phyloP scores from a whole-genome alignment of 2,329 filamentous ascomycete genomes.

The Arachnomyces sp. region DNA sequence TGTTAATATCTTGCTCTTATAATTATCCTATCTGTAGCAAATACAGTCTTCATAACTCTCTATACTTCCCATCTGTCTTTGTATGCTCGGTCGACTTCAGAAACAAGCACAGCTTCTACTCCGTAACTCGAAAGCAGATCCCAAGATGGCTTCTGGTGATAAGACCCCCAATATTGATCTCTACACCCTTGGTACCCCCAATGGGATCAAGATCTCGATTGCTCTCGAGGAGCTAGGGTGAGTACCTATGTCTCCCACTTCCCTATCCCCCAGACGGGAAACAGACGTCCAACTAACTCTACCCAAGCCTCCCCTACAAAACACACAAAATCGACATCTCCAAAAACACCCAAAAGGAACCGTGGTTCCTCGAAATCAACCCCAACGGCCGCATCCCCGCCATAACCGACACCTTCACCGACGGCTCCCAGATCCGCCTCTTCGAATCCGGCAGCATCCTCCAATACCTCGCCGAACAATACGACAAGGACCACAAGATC shows the following conservation, averaged over 20 bases:
- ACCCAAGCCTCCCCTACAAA: slow-evolving; percentile 61
- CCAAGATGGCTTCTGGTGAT: slow-evolving; percentile 9
- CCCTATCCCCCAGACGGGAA: slow-evolving; percentile 4
- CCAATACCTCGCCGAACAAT: slow-evolving; percentile 73
- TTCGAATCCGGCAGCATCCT: slow-evolving; percentile 81
- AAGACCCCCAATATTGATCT: slow-evolving; percentile 60
- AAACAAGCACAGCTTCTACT: too few relatives aligned
- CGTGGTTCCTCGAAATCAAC: slow-evolving; percentile 86
- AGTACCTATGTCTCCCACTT: slow-evolving; percentile 3
- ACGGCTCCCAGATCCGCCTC: slow-evolving; percentile 64
- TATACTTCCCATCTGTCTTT: too few relatives aligned
- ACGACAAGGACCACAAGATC: slow-evolving; percentile 74
- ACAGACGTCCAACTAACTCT: slow-evolving; percentile 16
- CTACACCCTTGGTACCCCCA: slow-evolving; percentile 76
- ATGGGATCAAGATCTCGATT: slow-evolving; percentile 85
- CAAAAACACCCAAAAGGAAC: slow-evolving; percentile 73
- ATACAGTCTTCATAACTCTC: too few relatives aligned
- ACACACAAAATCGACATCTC: slow-evolving; percentile 61
- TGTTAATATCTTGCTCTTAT: too few relatives aligned
- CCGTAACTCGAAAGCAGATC: too few relatives aligned
- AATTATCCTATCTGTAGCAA: too few relatives aligned
- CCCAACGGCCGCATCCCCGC: slow-evolving; percentile 89
- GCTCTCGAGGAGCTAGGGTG: slow-evolving; percentile 71
- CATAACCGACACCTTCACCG: slow-evolving; percentile 66
- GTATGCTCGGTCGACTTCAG: too few relatives aligned